phyloP scores from a whole-genome alignment of 352 stramenopile genomes.

The Phytophthora tubulina region DNA sequence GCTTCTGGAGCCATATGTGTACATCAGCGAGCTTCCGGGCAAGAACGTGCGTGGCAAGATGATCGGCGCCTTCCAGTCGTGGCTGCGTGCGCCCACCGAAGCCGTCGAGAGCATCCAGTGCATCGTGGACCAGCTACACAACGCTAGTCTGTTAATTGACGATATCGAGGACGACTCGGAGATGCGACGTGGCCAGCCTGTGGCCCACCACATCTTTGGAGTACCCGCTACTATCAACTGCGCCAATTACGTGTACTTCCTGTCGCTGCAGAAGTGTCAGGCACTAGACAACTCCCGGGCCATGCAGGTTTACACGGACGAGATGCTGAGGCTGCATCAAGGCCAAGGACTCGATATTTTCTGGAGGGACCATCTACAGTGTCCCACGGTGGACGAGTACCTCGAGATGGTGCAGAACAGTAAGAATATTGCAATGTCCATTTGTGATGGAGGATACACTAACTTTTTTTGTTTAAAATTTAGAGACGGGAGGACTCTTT shows the following conservation, averaged over 20 bases:
- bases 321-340: conserved; percentile 96
- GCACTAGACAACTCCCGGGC: conserved; percentile 83
- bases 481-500: conserved; percentile 97
- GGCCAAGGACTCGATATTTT: conserved; percentile 97
- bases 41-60: conserved; percentile 92
- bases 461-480: neutral
- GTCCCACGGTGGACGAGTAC: conserved; percentile 94
- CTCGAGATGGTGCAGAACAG: conserved; percentile 96
- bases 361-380: conserved; percentile 92
- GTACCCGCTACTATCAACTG: conserved; percentile 97
- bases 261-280: conserved; percentile 94
- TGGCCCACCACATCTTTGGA: conserved; percentile 97
- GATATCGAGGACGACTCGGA: conserved; percentile 99
- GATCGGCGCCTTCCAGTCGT: conserved; percentile 92
- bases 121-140: conserved; percentile 97
- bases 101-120: conserved; percentile 87
- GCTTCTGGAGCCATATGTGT: conserved; percentile 89
- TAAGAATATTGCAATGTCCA: conserved; percentile 43
- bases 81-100: conserved; percentile 70
- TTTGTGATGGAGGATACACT: neutral
- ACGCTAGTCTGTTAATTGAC: conserved; percentile 96
- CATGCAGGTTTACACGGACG: conserved; percentile 93
- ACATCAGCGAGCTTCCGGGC: conserved; percentile 86
- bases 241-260: conserved; percentile 98
- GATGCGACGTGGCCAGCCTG: conserved; percentile 93